Evolutionary conservation across 441 rosid genomes (phyloP).

Genomic region (Jatropha podagrica): DNA sequence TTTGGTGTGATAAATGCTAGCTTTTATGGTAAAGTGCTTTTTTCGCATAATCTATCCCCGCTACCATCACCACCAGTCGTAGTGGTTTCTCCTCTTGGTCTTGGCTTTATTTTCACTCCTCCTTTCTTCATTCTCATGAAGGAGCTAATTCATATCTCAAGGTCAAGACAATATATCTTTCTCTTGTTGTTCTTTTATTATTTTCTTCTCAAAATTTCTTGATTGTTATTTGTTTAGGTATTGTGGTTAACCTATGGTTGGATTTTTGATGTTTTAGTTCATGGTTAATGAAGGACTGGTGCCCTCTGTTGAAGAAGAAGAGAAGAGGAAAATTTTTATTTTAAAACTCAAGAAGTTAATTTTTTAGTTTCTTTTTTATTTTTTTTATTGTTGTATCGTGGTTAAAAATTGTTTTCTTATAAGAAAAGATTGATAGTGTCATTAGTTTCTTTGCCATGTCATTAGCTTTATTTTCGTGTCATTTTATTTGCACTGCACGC

Average conservation of each 20-base stretch:
- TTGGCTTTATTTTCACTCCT: neutral
- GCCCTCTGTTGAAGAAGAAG: slow-evolving; percentile 16
- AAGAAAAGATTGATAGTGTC: too few species aligned
- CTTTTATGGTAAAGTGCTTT: neutral
- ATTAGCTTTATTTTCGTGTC: too few species aligned
- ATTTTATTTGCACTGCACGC: too few species aligned
- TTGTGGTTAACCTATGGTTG: neutral
- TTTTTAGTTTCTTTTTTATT: too few species aligned
- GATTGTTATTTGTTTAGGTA: neutral
- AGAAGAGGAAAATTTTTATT: slow-evolving; percentile 15
- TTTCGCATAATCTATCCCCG: neutral
- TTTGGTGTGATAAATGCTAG: neutral
- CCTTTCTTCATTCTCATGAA: slow-evolving; percentile 6
- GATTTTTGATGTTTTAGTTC: slow-evolving; percentile 1
- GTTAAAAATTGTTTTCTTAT: too few species aligned
- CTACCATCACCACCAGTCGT: neutral
- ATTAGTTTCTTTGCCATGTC: too few species aligned
- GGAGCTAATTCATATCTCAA: slow-evolving; percentile 14
- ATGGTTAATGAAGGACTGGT: slow-evolving; percentile 12
- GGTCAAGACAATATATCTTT: neutral
- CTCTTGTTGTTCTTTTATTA: too few species aligned
- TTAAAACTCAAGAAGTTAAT: slow-evolving; percentile 11
- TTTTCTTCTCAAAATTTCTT: too few species aligned
- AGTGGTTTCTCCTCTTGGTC: neutral
- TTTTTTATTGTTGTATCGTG: too few species aligned